Evolutionary conservation across 257 asterid species (phyloP), one percentile per base, ranked within the genome.

Genomic region (Misopates orontium): DNA sequence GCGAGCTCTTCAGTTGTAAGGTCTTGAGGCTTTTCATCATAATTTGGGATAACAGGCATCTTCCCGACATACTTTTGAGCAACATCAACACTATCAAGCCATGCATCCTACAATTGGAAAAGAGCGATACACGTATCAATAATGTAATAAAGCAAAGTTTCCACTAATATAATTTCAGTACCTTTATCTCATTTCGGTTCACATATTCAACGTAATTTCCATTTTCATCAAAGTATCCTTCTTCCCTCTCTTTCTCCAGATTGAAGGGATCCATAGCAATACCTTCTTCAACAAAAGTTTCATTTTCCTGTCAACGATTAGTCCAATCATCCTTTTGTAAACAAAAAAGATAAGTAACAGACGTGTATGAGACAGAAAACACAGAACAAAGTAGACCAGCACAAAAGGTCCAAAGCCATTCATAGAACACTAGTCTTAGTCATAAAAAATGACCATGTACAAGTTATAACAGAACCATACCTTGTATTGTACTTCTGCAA

Each of bases 1-100:
- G 88, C 98, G 73, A 94, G 82, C 56, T 82, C 93, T 64, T 82
- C 90, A 20, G 93, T 80, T 71, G 82, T 48, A 68, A 88, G 93
- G 17, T 90, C 99, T n/a, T 18, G 75, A 40, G 85, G 79, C 39
- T 82, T 84, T 16, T 82, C 91, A 62, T 80, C 85, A 49, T 47
- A 62, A 60, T 67, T 51, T 11, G 70, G 70, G 61, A 73, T 66
- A 64, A 54, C 61, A 11, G 79, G 52, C n/a, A n/a, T 68, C 71
- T 79, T 77, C 50, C 62, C 77, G 64, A 74, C 61, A 81, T 71
- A 80, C 57, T 65, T 77, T 71, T 65, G 66, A 50, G 44, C 68
- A 51, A 72, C 69, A 56, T 90, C 99, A 69, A 90, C 77, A 56
- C 88, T 89, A 74, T 90, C 99, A 70, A 94, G 96, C 99, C 99